Base-by-base conservation (phyloP, 495 filamentous ascomycete genomes). In the Massariosphaeria phaeospora region DNA sequence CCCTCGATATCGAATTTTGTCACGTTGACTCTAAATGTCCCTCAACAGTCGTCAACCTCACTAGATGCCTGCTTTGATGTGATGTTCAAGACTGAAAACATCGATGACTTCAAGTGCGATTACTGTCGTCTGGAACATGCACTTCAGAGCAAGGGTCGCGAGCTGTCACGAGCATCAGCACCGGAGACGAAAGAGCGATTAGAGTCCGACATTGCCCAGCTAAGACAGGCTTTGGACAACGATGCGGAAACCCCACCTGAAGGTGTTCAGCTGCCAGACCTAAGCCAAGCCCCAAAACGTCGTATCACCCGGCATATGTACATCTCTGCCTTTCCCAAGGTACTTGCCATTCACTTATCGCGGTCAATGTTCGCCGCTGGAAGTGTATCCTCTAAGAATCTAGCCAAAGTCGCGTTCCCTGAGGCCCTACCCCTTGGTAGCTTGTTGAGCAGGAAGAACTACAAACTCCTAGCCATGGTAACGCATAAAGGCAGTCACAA, bases 31-130 rank as follows among this genome's bases (percentile, higher is more conserved):
- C 73, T 99, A 34, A 88, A 90, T 56, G 94, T 99, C 2, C 93
- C 93, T 0, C 88, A 89, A 65, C 78, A 80, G 59, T 79, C 73
- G 48, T 80, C 78, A 7, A 80, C 85, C 1, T 80, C 80, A 7
- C 75, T 89, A 33, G 80, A 78, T 57, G 72, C 78, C 3, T 97
- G 94, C 66, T 91, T 97, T 52, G 93, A 99, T 68, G 86, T 85
- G 15, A 81, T 96, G 68, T 82, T 99, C 57, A 96, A 96, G 67
- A 88, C 84, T 0, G 93, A 99, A 63, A 84, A 88, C 64, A 96
- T 99, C 45, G 94, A 99, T 45, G 93, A 96, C 65, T 99, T 91
- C 72, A 86, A 85, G 41, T 99, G 93, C 68, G 93, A 96, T 53
- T 86, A 82, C 62, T 98, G 93, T 55, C 85, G 88, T 10, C 76